Evolutionary conservation across 2,329 filamentous ascomycete genomes (phyloP).

Genomic region (Pestalotiopsis sp.): DNA sequence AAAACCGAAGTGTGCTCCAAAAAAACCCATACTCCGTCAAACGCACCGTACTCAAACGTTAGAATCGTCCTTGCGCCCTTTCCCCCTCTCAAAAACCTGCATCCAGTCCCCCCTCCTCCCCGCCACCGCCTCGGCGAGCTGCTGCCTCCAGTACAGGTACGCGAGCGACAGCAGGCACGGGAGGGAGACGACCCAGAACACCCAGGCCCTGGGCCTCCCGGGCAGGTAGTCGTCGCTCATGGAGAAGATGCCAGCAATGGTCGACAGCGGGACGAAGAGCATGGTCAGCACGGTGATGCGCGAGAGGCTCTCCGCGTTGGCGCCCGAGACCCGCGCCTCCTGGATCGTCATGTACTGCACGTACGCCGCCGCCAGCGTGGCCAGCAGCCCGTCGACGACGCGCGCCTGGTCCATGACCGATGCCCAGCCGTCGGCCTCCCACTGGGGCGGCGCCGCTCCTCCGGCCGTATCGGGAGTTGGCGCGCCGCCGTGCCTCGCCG

Average conservation of each 20-base stretch:
- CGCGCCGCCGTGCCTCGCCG: background rate
- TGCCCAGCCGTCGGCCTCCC: background rate
- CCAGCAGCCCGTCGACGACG: background rate
- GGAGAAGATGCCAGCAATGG: background rate
- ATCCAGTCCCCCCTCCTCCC: background rate
- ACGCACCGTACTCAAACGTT: background rate
- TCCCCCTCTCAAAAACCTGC: background rate
- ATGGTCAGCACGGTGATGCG: background rate
- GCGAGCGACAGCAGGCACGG: background rate
- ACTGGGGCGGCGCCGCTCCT: background rate
- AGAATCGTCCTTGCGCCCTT: background rate
- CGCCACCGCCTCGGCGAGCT: background rate
- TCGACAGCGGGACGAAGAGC: background rate
- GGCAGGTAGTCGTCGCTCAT: background rate
- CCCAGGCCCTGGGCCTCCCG: background rate
- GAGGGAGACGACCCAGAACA: background rate
- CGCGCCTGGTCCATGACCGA: background rate
- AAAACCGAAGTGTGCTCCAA: too few species aligned
- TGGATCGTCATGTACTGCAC: background rate
- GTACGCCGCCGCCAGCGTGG: background rate
- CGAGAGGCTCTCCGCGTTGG: background rate
- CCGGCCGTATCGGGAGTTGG: background rate
- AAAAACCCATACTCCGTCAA: too few species aligned
- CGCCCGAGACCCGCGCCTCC: background rate
- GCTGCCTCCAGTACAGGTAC: background rate